These are phyloP conservation scores for Cladosporium velox DNA, from an alignment of 2,329 filamentous ascomycete species.

Conservation along the genomic window DNA sequence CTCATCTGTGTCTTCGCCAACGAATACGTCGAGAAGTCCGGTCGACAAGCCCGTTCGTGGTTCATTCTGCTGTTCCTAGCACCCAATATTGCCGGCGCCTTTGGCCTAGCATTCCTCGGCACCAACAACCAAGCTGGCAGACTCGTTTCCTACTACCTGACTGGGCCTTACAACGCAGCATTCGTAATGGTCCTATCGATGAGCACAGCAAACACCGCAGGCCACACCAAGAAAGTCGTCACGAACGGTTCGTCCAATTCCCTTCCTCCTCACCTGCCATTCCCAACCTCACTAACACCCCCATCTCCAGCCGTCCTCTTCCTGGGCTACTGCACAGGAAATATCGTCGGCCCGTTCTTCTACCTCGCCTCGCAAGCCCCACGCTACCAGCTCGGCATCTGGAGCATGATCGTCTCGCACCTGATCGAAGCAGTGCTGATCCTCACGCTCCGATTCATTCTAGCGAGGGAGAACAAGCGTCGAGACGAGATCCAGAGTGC, in stretches of 20 bases:
- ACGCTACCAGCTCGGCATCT: conserved; percentile 59
- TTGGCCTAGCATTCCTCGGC: conserved; percentile 59
- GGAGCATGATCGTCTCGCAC: conserved; percentile 59
- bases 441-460: conserved; percentile 47
- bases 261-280: conserved; percentile 42
- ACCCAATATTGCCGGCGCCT: conserved; percentile 61
- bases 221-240: conserved; percentile 66
- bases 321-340: conserved; percentile 64
- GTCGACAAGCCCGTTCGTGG: conserved; percentile 40
- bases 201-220: conserved; percentile 54
- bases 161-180: conserved; percentile 54
- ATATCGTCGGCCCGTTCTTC: conserved; percentile 66
- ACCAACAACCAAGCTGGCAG: conserved; percentile 53
- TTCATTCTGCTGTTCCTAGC: conserved; percentile 59
- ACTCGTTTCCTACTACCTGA: conserved; percentile 61
- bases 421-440: conserved; percentile 54
- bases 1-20: conserved; percentile 53
- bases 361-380: conserved; percentile 64
- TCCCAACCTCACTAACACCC: conserved; percentile 29
- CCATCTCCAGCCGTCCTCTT: conserved; percentile 64
- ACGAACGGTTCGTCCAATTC: conserved; percentile 45
- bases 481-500: conserved; percentile 52
- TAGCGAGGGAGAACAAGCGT: conserved; percentile 53
- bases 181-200: conserved; percentile 55
- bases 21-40: conserved; percentile 24